Base-by-base conservation (phyloP, 2,329 filamentous ascomycete genomes). In the Raffaelea arxii region DNA sequence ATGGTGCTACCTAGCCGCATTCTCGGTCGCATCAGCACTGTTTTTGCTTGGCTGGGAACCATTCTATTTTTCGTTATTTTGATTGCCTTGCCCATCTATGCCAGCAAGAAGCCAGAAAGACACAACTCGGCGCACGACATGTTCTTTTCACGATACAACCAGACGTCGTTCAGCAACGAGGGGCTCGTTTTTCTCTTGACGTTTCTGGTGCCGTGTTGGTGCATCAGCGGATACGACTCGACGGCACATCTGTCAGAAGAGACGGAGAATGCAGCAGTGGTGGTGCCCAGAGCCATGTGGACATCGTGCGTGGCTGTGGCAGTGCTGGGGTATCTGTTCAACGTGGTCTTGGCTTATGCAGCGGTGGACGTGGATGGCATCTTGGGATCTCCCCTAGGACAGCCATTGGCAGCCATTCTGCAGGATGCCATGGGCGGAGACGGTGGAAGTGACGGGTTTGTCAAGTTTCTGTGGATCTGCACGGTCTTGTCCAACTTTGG, bases 401-500 rank as follows among this genome's bases (percentile, higher is more conserved):
- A 47, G 36, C 46, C 46, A 6, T 27, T 47, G 16, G 46, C 41
- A 7, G 46, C 46, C 25, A 47, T 47, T 18, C 16, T 47, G 21
- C 10, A 25, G 22, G 27, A 22, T 22, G 37, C 41, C 21, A 47
- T 47, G 41, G 41, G 41, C 35, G 16, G 36, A 25, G 27, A 30
- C 9, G 27, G 16, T 16, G 27, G 9, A 16, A 30, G 27, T 16
- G 41, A 37, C 16, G 46, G 25, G 2, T 40, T 43, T 18, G 22
- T 40, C 36, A 39, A 36, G 18, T n/a, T 44, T 3, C 41, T 47
- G 4, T 47, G 46, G 46, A 32, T 47, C 7, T 47, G 41, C 36
- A 44, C 41, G 4, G 46, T 47, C 16, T 25, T 47, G 24, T 47
- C 46, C 19, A 47, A 47, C 22, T 47, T 47, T 41, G 46, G 46